These are phyloP conservation scores for Lodderomyces margitis DNA, from an alignment of 1,139 yeast species.

Conservation along the genomic window DNA sequence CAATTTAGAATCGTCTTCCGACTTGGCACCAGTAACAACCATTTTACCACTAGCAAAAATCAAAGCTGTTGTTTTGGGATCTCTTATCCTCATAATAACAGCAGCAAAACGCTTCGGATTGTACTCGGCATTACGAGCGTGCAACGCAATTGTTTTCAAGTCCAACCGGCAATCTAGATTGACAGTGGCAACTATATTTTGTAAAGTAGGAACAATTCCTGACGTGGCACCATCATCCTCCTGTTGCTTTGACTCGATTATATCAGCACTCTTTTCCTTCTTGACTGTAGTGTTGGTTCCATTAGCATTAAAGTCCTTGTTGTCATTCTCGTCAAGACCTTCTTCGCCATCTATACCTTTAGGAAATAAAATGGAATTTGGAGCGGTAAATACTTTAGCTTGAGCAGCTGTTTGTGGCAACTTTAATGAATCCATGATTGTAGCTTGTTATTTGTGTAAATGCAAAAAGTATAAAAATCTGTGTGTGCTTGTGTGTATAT, in stretches of 20 bases:
- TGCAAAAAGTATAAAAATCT: slow-evolving; percentile 1
- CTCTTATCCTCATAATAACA: slow-evolving; percentile 98
- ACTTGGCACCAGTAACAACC: slow-evolving; percentile 99
- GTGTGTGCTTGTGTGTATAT: background rate
- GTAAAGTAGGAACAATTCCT: slow-evolving; percentile 94
- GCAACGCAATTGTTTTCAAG: slow-evolving; percentile 93
- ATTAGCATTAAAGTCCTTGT: slow-evolving; percentile 3
- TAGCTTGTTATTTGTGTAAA: slow-evolving; percentile 2
- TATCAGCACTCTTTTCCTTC: slow-evolving; percentile 30
- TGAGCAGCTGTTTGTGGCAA: slow-evolving; percentile 81
- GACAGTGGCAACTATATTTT: slow-evolving; percentile 97
- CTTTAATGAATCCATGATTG: slow-evolving; percentile 65
- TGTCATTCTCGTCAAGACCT: slow-evolving; percentile 13
- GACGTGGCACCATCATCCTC: slow-evolving; percentile 74
- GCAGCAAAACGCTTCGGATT: slow-evolving; percentile 99
- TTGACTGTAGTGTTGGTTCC: slow-evolving; percentile 12
- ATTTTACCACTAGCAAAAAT: slow-evolving; percentile 98
- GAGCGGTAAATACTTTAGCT: slow-evolving; percentile 73
- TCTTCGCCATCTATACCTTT: slow-evolving; percentile 35
- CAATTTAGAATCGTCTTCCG: slow-evolving; percentile 94
- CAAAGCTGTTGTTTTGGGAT: slow-evolving; percentile 96
- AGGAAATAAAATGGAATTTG: slow-evolving; percentile 64
- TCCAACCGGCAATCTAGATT: slow-evolving; percentile 94
- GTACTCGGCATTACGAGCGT: slow-evolving; percentile 98
- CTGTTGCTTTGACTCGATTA: slow-evolving; percentile 41